phyloP scores from a whole-genome alignment of 371 early-diverging fungal genomes.

The Parasitella parasitica region DNA sequence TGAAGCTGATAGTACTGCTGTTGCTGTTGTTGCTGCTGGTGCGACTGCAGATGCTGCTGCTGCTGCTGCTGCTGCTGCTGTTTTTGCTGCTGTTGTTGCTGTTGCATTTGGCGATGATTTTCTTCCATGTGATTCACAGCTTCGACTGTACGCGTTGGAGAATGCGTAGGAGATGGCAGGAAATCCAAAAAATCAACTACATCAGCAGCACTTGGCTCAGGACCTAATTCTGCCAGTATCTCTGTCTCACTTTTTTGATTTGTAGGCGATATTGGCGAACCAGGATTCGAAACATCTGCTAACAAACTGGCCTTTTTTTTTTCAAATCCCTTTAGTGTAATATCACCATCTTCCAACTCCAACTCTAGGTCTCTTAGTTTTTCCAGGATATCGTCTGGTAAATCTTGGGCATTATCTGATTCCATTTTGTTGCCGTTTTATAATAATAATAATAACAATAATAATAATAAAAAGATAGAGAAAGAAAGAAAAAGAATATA shows the following conservation, averaged over 20 bases:
- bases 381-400: slow-evolving; percentile 49
- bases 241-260: slow-evolving; percentile 14
- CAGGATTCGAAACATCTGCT: slow-evolving; percentile 7
- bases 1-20: too few relatives aligned
- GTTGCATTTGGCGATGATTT: slow-evolving; percentile 21
- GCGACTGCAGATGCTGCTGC: too few relatives aligned
- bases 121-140: slow-evolving; percentile 34
- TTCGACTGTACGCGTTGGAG: slow-evolving; percentile 21
- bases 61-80: slow-evolving; percentile 2
- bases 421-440: slow-evolving; percentile 19
- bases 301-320: slow-evolving; percentile 55
- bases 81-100: slow-evolving; percentile 10
- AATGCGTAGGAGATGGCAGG: slow-evolving; percentile 50
- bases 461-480: not conserved
- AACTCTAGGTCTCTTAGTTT: slow-evolving; percentile 55
- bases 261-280: slow-evolving; percentile 15
- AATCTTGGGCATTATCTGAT: slow-evolving; percentile 33
- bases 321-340: slow-evolving; percentile 71
- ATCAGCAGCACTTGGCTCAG: slow-evolving; percentile 55
- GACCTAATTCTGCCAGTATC: slow-evolving; percentile 30
- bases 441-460: too few relatives aligned
- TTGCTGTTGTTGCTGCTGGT: not conserved
- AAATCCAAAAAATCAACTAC: slow-evolving; percentile 52
- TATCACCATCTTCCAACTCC: slow-evolving; percentile 68
- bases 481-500: not conserved